Evolutionary conservation across 768 basidiomycete species (phyloP).

Genomic region (Cystofilobasidium ferigula): DNA sequence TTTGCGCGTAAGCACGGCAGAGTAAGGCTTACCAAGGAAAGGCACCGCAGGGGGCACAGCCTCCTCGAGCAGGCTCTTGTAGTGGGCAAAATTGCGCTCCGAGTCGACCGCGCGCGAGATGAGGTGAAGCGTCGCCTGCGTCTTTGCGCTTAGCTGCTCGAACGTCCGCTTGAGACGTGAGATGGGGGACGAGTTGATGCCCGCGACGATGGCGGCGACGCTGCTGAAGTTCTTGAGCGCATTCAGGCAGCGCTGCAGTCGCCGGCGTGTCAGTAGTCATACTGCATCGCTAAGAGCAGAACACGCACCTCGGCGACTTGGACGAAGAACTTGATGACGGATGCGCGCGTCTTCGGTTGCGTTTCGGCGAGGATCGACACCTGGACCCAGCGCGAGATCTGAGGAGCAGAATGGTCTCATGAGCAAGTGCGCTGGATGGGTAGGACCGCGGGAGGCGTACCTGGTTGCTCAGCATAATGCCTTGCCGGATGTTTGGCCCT

Average conservation of each 20-base stretch:
- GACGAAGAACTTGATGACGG: constrained; percentile 79
- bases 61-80: constrained; percentile 67
- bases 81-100: constrained; percentile 87
- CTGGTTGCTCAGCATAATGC: constrained; percentile 81
- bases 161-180: constrained; percentile 85
- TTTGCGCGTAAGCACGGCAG: no score
- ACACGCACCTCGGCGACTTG: constrained; percentile 74
- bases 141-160: constrained; percentile 70
- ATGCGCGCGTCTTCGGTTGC: constrained; percentile 70
- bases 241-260: constrained; percentile 62
- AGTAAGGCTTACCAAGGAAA: constrained; percentile 63
- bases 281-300: no score
- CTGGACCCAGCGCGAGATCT: constrained; percentile 92
- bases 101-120: constrained; percentile 86
- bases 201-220: constrained; percentile 93
- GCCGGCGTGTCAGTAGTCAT: no score
- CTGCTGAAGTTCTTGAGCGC: constrained; percentile 85
- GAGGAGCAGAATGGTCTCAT: background rate
- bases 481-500: constrained; percentile 63
- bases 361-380: constrained; percentile 66
- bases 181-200: constrained; percentile 85
- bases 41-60: constrained; percentile 90
- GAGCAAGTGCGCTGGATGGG: background rate
- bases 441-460: constrained; percentile 39
- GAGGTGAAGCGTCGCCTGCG: constrained; percentile 58